phyloP scores from a whole-genome alignment of 177 flowering plant genomes.

The Vitis hybrid region DNA sequence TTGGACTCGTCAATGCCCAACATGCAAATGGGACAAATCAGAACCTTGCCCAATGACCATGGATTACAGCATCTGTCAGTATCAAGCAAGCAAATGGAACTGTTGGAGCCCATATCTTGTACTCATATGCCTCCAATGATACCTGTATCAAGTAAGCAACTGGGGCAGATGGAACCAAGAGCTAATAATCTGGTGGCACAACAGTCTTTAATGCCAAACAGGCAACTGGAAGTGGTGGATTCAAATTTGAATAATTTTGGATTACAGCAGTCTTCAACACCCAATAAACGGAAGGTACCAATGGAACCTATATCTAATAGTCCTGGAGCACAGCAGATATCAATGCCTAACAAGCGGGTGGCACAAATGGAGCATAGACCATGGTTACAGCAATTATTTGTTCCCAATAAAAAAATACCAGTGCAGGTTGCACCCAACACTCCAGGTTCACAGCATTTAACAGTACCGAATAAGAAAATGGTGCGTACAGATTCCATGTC shows the following conservation, averaged over 20 bases:
- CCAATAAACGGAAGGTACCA: conserved; percentile 40
- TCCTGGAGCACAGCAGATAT: conserved; percentile 13
- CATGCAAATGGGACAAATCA: conserved; percentile 10
- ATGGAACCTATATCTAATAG: conserved; percentile 19
- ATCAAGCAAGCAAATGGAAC: conserved; percentile 11
- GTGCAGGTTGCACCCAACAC: conserved; percentile 11
- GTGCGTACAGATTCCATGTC: conserved; percentile 28
- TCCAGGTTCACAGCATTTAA: conserved; percentile 24
- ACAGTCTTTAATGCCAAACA: conserved; percentile 17
- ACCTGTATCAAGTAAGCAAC: conserved; percentile 10
- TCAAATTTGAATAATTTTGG: conserved; percentile 12
- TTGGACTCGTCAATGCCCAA: conserved; percentile 7
- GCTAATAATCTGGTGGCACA: conserved; percentile 18
- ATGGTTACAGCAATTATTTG: conserved; percentile 32
- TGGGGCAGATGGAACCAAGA: conserved; percentile 18
- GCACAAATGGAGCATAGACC: conserved; percentile 39
- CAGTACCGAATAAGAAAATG: conserved; percentile 32
- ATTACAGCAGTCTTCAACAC: conserved; percentile 19
- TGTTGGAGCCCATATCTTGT: conserved; percentile 7
- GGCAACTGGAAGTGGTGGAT: conserved; percentile 25
- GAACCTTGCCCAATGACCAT: conserved; percentile 7
- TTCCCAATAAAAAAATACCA: conserved; percentile 19
- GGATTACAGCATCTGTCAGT: conserved; percentile 9
- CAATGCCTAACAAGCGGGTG: conserved; percentile 31
- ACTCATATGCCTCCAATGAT: conserved; percentile 14